A percentile compares a stretch with the other conserved stretches of the same genome.
These are phyloP conservation scores for Mallotus nudiflorus DNA, from an alignment of 345 rosid genomes.

Conservation along the genomic window DNA sequence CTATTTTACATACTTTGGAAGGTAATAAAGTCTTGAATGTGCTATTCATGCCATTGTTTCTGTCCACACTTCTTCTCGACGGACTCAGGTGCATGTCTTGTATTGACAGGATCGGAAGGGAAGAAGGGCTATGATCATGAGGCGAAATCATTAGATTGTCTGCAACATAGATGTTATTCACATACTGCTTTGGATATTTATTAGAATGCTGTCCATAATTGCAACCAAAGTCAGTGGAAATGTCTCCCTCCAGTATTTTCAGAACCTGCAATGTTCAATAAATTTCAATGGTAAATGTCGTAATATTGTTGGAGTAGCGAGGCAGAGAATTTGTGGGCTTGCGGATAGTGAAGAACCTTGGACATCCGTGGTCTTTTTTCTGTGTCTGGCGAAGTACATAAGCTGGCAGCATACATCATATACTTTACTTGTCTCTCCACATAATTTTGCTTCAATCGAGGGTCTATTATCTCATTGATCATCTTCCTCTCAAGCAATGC, in stretches of 20 bases:
- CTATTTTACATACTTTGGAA: background rate
- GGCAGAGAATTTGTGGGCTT: background rate
- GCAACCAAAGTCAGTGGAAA: conserved; percentile 6
- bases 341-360: conserved; percentile 22
- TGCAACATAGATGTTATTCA: conserved; percentile 9
- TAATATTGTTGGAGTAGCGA: background rate
- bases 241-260: conserved; percentile 40
- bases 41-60: conserved; percentile 1
- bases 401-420: conserved; percentile 41
- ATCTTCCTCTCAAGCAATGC: conserved; percentile 30
- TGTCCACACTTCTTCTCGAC: background rate
- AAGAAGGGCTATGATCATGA: conserved; percentile 2
- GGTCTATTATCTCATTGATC: conserved; percentile 35
- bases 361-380: conserved; percentile 45
- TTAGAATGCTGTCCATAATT: background rate
- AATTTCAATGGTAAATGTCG: background rate
- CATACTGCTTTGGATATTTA: conserved; percentile 7
- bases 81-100: background rate
- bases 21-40: background rate
- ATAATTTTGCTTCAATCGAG: conserved; percentile 25
- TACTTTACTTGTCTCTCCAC: conserved; percentile 31
- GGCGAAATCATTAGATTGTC: background rate
- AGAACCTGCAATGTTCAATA: conserved; percentile 29
- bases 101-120: background rate
- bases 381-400: conserved; percentile 36